Base-by-base conservation (phyloP, 2,329 filamentous ascomycete genomes). In the Phoma sp. region DNA sequence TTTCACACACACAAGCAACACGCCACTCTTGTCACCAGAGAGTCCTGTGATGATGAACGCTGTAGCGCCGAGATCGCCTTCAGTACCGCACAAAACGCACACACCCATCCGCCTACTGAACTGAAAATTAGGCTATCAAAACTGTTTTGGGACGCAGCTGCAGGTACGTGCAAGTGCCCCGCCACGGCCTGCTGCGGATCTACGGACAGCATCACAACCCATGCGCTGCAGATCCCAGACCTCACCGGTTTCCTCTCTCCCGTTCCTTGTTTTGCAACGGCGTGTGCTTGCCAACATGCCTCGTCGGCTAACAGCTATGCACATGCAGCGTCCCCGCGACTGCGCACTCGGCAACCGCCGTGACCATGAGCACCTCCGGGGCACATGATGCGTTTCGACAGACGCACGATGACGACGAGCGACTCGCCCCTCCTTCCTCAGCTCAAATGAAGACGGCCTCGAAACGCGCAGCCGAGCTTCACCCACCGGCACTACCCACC, bases 361-460 rank as follows among this genome's bases (percentile, higher is more conserved):
- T 61, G 55, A 31, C 29, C 52, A 60, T 55, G 44, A 44, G 39
- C 50, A 51, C 43, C 29, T 39, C 37, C 36, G 43, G 55, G 43
- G 32, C 40, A 45, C 41, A 50, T 54, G 43, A 40, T 35, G 8
- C 27, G 24, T 24, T 49, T 29, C 31, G 31, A 37, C 31, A 58
- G 44, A 59, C 54, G 49, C 58, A 49, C 37, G 29, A 60, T 64
- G 51, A 58, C 56, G 55, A 55, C 41, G 48, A 60, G 53, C 44
- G 47, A 57, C 62, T 61, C 55, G 54, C 49, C 21, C 46, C 48
- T 50, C 60, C 57, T 54, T 46, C 50, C 51, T 57, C 60, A 33
- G 56, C 60, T 31, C 57, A 55, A 46, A 31, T 35, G 44, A 32
- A 38, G 29, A 35, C 38, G 17, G 40, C 47, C 33, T 56, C 58